phyloP scores from a whole-genome alignment of 805 yeast species.

The Zygoascus bituminiphila region DNA sequence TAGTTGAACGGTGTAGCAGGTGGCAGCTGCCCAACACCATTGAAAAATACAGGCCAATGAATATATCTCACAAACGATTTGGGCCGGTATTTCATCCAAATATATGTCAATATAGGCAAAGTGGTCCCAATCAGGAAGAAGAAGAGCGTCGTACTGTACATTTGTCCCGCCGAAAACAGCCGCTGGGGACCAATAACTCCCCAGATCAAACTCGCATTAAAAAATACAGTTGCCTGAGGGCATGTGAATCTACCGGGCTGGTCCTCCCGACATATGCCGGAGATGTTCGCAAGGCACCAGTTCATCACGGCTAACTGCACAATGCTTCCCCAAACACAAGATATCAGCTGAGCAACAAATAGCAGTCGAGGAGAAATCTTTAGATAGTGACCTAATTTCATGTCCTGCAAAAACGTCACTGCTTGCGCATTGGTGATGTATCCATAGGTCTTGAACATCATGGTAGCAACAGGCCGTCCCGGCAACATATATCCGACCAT shows the following conservation, averaged over 20 bases:
- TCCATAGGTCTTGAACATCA: conserved; percentile 55
- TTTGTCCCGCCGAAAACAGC: conserved; percentile 41
- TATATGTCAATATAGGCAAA: conserved; percentile 36
- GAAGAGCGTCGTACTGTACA: conserved; percentile 48
- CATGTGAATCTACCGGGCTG: conserved; percentile 43
- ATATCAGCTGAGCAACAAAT: conserved; percentile 42
- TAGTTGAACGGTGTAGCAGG: conserved; percentile 69
- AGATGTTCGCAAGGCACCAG: conserved; percentile 34
- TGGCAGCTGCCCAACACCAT: conserved; percentile 55
- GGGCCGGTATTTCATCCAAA: conserved; percentile 33
- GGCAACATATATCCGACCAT: conserved; percentile 60
- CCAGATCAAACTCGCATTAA: conserved; percentile 54
- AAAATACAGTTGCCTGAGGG: conserved; percentile 39
- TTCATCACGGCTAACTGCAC: conserved; percentile 37
- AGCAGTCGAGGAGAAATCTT: conserved; percentile 55
- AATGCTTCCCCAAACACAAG: conserved; percentile 38
- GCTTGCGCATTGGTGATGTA: conserved; percentile 49
- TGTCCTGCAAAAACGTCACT: conserved; percentile 43
- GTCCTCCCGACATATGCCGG: conserved; percentile 35
- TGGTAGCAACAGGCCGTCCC: conserved; percentile 52
- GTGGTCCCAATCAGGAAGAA: conserved; percentile 53
- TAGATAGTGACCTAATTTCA: conserved; percentile 58
- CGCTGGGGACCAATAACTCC: conserved; percentile 58
- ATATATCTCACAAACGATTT: conserved; percentile 36
- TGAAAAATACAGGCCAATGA: conserved; percentile 63